phyloP scores from a whole-genome alignment of 2,329 filamentous ascomycete species.

The Trichoderma oligosporum region DNA sequence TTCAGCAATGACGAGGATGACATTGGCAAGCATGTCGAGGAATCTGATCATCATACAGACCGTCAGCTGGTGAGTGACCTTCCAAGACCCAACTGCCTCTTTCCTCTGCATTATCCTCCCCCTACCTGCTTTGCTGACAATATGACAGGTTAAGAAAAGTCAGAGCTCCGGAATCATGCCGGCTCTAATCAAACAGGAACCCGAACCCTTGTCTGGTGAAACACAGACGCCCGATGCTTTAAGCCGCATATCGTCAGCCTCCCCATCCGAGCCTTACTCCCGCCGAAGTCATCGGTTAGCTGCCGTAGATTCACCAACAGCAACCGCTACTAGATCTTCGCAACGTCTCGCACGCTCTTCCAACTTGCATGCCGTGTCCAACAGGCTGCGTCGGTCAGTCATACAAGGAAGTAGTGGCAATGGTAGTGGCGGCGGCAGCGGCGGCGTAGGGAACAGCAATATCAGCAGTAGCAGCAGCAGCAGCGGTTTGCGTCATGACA shows the following conservation, averaged over 20 bases:
- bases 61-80: constrained; percentile 25
- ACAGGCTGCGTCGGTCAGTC: constrained; percentile 36
- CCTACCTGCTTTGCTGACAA: constrained; percentile 13
- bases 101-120: background rate
- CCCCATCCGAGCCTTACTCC: constrained; percentile 34
- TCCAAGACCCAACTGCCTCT: background rate
- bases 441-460: no score
- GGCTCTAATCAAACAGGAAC: constrained; percentile 27
- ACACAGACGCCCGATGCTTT: constrained; percentile 28
- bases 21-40: constrained; percentile 25
- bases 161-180: constrained; percentile 27
- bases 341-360: constrained; percentile 30
- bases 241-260: constrained; percentile 32
- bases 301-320: constrained; percentile 31
- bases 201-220: constrained; percentile 26
- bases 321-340: constrained; percentile 24
- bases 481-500: constrained; percentile 25
- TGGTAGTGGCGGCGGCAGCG: constrained; percentile 2
- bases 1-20: constrained; percentile 32
- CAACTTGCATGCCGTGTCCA: constrained; percentile 31
- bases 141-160: constrained; percentile 23
- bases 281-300: constrained; percentile 32
- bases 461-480: constrained; percentile 2
- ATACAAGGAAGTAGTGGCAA: constrained; percentile 26
- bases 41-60: constrained; percentile 13